A percentile compares a stretch with the other conserved stretches of the same genome.
Conservation (phyloP, 2,329 filamentous ascomycete species). For the Fusarium camptoceras region DNA sequence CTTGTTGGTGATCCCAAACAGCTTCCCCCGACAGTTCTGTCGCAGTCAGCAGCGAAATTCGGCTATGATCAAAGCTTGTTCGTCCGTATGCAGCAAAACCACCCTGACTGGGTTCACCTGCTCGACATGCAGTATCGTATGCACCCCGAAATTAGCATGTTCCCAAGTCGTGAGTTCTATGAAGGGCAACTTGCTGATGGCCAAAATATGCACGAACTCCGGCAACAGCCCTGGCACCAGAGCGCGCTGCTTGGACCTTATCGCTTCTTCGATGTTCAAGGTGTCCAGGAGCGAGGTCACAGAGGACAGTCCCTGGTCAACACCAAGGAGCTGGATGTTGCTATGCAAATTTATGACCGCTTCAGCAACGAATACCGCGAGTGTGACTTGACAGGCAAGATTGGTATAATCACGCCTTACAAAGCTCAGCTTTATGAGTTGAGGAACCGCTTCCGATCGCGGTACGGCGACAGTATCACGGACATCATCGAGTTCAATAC, state of each 20-base stretch:
- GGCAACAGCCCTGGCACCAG: conserved; percentile 85
- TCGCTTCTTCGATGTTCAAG: conserved; percentile 95
- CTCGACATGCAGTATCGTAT: conserved; percentile 99
- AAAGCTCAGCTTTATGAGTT: conserved; percentile 90
- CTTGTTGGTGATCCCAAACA: conserved; percentile 98
- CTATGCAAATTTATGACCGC: conserved; percentile 84
- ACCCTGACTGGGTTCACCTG: conserved; percentile 87
- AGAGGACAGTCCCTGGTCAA: conserved; percentile 93
- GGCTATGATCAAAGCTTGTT: conserved; percentile 99
- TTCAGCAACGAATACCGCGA: conserved; percentile 77
- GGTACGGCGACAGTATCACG: conserved; percentile 80
- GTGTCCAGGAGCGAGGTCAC: conserved; percentile 82
- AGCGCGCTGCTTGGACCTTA: conserved; percentile 88
- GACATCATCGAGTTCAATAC: conserved; percentile 96
- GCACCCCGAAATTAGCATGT: conserved; percentile 95
- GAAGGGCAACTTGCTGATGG: conserved; percentile 89
- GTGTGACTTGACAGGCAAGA: conserved; percentile 81
- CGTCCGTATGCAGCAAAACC: conserved; percentile 96
- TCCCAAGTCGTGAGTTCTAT: conserved; percentile 93
- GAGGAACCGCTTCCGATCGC: conserved; percentile 76
- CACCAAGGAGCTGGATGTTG: conserved; percentile 84
- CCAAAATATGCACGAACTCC: conserved; percentile 80
- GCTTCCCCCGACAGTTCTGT: conserved; percentile 93
- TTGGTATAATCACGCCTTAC: conserved; percentile 98
- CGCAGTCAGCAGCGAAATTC: conserved; percentile 89